Percentiles rank a stretch among this genome's conserved stretches.
Conservation (phyloP, 805 yeast species). For the Metschnikowia chrysomelidarum region DNA sequence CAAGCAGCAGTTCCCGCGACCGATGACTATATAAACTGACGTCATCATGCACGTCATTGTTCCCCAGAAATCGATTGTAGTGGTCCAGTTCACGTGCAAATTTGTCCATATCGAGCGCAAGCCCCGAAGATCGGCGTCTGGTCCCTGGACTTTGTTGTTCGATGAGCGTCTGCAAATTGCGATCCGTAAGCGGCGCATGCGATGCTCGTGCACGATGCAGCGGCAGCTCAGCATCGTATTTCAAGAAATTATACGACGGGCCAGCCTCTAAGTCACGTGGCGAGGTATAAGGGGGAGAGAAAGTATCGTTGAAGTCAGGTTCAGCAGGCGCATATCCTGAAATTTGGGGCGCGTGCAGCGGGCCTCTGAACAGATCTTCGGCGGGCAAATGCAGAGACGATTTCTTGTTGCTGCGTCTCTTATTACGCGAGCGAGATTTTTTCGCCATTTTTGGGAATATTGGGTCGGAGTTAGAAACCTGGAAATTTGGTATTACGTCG, state of each 20-base stretch:
- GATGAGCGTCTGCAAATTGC: slow-evolving; percentile 32
- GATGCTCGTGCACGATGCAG: slow-evolving; percentile 5
- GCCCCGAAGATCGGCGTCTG: slow-evolving; percentile 19
- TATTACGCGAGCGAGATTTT: slow-evolving; percentile 12
- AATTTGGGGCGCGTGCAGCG: too few species aligned
- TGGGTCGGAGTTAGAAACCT: too few species aligned
- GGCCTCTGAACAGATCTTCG: slow-evolving; percentile 3
- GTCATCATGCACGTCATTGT: slow-evolving; percentile 9
- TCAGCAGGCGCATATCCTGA: background rate
- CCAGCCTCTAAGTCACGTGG: too few species aligned
- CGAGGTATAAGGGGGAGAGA: too few species aligned
- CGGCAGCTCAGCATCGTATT: too few species aligned
- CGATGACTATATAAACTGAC: slow-evolving; percentile 10
- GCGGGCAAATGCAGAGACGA: background rate
- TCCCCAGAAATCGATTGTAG: slow-evolving; percentile 19
- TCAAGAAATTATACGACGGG: too few species aligned
- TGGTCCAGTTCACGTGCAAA: slow-evolving; percentile 32
- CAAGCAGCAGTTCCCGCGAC: slow-evolving; percentile 22
- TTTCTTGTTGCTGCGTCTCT: slow-evolving; percentile 10
- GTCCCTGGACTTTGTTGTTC: slow-evolving; percentile 13
- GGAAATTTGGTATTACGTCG: too few species aligned
- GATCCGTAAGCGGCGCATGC: slow-evolving; percentile 36
- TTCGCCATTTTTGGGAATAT: slow-evolving; percentile 16
- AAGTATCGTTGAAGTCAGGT: background rate
- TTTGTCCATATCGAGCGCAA: slow-evolving; percentile 42